Conservation (phyloP, 331 rosid genomes). For the Acacia concinna region DNA sequence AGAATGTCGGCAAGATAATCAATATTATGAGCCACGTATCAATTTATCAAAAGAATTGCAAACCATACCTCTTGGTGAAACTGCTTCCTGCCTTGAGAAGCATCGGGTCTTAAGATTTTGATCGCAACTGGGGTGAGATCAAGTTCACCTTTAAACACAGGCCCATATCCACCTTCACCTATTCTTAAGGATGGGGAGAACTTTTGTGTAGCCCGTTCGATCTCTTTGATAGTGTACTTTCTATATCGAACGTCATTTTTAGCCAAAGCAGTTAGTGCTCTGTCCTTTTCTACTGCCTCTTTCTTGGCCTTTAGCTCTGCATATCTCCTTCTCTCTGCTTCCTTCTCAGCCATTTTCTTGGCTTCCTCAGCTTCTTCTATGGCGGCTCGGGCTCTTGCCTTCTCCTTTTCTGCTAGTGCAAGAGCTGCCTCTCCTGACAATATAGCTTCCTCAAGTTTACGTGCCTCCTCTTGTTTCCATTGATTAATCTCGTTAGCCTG, state of each 20-base stretch:
- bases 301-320: constrained; percentile 72
- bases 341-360: constrained; percentile 72
- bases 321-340: constrained; percentile 65
- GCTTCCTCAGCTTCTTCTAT: constrained; percentile 79
- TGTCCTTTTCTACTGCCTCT: constrained; percentile 78
- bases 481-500: constrained; percentile 81
- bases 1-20: not conserved
- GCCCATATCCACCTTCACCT: constrained; percentile 99
- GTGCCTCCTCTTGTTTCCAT: constrained; percentile 76
- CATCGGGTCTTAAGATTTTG: constrained; percentile 85
- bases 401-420: constrained; percentile 79
- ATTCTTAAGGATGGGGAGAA: constrained; percentile 54
- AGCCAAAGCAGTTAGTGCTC: constrained; percentile 51
- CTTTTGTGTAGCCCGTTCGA: constrained; percentile 68
- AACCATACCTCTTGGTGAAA: constrained; percentile 80
- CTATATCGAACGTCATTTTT: constrained; percentile 65
- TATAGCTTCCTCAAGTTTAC: constrained; percentile 63
- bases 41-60: not conserved
- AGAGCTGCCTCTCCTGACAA: constrained; percentile 85
- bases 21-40: not conserved
- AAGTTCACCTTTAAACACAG: constrained; percentile 80
- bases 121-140: constrained; percentile 96
- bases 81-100: constrained; percentile 89
- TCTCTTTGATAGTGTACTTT: constrained; percentile 77
- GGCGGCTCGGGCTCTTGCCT: constrained; percentile 87